Evolutionary conservation across 495 filamentous ascomycete genomes (phyloP).

Genomic region (Aspergillus steynii): DNA sequence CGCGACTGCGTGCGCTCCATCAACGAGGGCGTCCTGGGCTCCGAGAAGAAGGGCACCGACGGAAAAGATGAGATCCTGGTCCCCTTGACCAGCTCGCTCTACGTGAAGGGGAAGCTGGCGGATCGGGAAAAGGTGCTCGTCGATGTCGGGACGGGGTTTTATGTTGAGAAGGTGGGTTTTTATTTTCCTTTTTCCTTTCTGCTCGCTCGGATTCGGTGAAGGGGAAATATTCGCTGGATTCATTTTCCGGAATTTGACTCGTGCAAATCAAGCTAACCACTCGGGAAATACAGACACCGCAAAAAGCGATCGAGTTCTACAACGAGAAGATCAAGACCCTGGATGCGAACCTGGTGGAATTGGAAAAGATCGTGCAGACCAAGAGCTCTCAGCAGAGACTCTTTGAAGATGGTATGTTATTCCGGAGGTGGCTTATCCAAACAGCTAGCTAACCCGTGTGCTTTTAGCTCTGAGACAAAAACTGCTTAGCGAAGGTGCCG

Average conservation of each 20-base stretch:
- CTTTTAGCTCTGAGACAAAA: constrained; percentile 48
- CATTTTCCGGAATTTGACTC: too few relatives aligned
- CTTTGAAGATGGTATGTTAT: constrained; percentile 78
- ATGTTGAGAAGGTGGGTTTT: constrained; percentile 81
- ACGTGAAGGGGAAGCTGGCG: constrained; percentile 81
- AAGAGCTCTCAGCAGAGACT: constrained; percentile 83
- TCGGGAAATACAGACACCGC: constrained; percentile 49
- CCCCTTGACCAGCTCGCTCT: constrained; percentile 88
- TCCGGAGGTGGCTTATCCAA: neutral
- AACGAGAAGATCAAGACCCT: constrained; percentile 79
- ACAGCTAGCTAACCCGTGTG: constrained; percentile 11
- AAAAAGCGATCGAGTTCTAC: constrained; percentile 83
- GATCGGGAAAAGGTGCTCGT: constrained; percentile 82
- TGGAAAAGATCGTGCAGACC: constrained; percentile 82
- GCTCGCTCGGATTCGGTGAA: constrained; percentile 2
- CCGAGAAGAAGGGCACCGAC: constrained; percentile 36
- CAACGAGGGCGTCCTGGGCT: constrained; percentile 55
- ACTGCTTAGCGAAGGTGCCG: constrained; percentile 43
- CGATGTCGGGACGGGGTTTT: constrained; percentile 95
- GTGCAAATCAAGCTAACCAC: neutral
- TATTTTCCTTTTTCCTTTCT: neutral
- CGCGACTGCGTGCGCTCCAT: constrained; percentile 80
- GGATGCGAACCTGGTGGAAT: constrained; percentile 72
- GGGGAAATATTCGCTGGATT: neutral
- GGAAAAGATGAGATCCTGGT: constrained; percentile 68